Base-by-base conservation (phyloP, 495 filamentous ascomycete genomes). In the Xylaria nigripes region DNA sequence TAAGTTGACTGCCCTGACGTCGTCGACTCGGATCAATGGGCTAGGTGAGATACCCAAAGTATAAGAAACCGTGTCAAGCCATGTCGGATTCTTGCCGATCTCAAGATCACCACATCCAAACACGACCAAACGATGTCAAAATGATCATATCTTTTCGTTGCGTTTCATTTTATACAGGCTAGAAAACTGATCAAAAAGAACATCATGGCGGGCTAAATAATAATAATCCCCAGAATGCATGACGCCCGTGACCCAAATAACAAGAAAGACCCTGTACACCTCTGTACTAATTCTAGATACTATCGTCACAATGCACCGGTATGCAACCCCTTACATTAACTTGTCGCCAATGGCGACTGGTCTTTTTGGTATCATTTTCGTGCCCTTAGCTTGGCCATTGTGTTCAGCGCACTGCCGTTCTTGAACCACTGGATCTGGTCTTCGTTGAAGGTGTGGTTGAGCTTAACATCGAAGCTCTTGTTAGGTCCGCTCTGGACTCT, bases 401-500 rank as follows among this genome's bases (percentile, higher is more conserved):
- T 94, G 81, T 98, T 98, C 63, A 98, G 78, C 47, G 93, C 93
- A 64, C 86, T 90, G 55, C 93, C 93, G 66, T 96, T 88, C 75
- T 87, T 87, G 83, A 98, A 98, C 93, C 93, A 98, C 77, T 94
- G 82, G 52, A 97, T 88, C 79, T 98, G 93, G 54, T 83, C 80
- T 70, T 87, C 88, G 77, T 98, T 98, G 85, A 95, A 98, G 60
- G 94, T 97, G 74, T 98, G 93, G 66, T 75, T 74, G 48, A 98
- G 84, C 77, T 87, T 81, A 58, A 92, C 68, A 50, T 97, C 89
- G 75, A 84, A 96, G 5, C 82, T 22, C 65, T 80, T 60, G 63
- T 89, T 90, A 57, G 90, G 79, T 77, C 87, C 86, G 63, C 90
- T 91, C 76, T 96, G 89, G 48, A 98, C 89, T 60, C 76, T 78